Evolutionary conservation across 495 filamentous ascomycete genomes (phyloP), one percentile per base, ranked within the genome.

Genomic region (Lasiosphaeria miniovina): DNA sequence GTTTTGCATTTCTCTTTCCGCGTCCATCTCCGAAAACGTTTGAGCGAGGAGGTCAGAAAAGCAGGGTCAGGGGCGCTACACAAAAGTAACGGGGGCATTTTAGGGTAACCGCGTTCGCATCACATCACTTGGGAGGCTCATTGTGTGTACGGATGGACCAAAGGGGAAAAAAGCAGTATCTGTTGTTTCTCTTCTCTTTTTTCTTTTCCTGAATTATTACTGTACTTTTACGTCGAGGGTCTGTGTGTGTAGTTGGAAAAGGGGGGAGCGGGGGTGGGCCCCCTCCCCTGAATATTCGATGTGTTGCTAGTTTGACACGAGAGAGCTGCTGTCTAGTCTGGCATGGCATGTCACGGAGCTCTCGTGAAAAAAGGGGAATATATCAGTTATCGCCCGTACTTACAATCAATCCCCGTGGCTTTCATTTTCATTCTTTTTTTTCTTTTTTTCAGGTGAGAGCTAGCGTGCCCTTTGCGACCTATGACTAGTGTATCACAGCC

Each of bases 81-180:
- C 46, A 49, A 49, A 49, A 49, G 46, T 49, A 41, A 7, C 24
- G 24, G 38, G 38, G 38, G 38, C 38, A 41, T 41, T 41, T 41
- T 41, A 8, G 38, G 38, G 38, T 12, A 41, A 41, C 8, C 8
- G 8, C 38, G 12, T 7, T 41, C 8, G 12, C 38, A 41, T 41
- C 12, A 41, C 38, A 41, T 41, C 38, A 41, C 8, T 41, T 12
- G 7, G 38, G 38, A 12, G 12, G 8, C 12, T 41, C 8, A 24
- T 24, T 41, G 12, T 41, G 38, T 41, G 38, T 41, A 41, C 38
- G 38, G 38, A 12, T 8, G 8, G 38, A 12, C 8, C 1, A 3
- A 41, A 7, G 12, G 7, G 12, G 12, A 41, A 41, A 12, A 7
- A 41, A 41, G 38, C 38, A 41, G 38, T 41, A 1, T 1, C 38